A percentile compares a stretch with the other conserved stretches of the same genome.
phyloP scores from a whole-genome alignment of 2,329 filamentous ascomycete species.

The Hypoxylon sp. region DNA sequence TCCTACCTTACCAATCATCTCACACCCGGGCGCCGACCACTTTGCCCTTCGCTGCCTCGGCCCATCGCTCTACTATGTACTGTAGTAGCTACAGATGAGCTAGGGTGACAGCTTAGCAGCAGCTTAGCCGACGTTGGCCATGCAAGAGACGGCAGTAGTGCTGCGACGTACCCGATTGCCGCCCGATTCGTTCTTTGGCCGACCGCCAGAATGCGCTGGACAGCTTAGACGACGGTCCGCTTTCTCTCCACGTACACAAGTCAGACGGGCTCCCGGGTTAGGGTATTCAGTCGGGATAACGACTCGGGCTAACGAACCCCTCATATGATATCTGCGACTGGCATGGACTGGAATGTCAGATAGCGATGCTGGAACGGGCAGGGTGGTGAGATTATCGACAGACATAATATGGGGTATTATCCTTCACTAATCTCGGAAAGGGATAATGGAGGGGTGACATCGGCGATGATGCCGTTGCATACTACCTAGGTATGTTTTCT shows the following conservation, averaged over 20 bases:
- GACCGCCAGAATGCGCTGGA: slow-evolving; percentile 9
- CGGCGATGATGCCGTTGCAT: slow-evolving; percentile 9
- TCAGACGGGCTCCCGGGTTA: not conserved
- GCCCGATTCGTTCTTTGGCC: slow-evolving; percentile 7
- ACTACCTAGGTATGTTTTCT: slow-evolving; percentile 3
- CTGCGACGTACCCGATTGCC: slow-evolving; percentile 28
- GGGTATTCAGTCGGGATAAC: not conserved
- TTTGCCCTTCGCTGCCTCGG: slow-evolving; percentile 10
- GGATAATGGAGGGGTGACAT: slow-evolving; percentile 22
- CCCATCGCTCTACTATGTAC: not conserved
- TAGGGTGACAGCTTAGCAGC: not conserved
- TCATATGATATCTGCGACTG: slow-evolving; percentile 20
- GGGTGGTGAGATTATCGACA: slow-evolving; percentile 16
- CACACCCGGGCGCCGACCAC: too few species aligned
- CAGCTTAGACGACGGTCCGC: not conserved
- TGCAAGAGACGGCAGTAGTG: slow-evolving; percentile 30
- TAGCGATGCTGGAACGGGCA: slow-evolving; percentile 5
- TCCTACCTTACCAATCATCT: not conserved
- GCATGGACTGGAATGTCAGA: slow-evolving; percentile 22
- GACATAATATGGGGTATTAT: slow-evolving; percentile 21
- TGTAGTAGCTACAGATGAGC: not conserved
- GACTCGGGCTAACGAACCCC: slow-evolving; percentile 1
- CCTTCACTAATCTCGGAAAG: slow-evolving; percentile 2
- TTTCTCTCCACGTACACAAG: too few species aligned
- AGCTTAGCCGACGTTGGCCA: slow-evolving; percentile 26